These are phyloP conservation scores for Metschnikowia hibisci DNA, from an alignment of 805 yeast species.

Conservation along the genomic window DNA sequence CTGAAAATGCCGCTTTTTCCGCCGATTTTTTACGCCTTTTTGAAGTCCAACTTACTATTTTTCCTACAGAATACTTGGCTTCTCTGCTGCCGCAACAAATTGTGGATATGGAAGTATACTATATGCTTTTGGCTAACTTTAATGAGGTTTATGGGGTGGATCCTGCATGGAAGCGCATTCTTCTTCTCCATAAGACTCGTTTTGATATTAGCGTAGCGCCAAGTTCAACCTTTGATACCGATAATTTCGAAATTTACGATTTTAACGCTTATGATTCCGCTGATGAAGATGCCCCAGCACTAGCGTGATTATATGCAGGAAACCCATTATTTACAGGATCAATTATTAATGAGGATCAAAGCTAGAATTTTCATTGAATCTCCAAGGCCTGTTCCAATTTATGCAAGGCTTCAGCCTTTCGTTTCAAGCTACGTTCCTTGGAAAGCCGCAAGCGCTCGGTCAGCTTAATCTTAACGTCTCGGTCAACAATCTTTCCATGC, in stretches of 20 bases:
- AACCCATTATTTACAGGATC: neutral
- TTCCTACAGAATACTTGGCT: conserved; percentile 41
- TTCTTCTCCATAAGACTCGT: conserved; percentile 4
- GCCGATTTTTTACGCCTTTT: conserved; percentile 29
- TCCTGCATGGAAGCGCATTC: conserved; percentile 18
- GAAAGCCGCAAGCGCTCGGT: conserved; percentile 8
- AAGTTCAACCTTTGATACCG: conserved; percentile 9
- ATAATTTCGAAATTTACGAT: conserved; percentile 25
- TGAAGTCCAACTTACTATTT: conserved; percentile 32
- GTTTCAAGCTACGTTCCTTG: conserved; percentile 12
- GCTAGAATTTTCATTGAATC: no score
- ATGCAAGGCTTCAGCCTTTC: conserved; percentile 12
- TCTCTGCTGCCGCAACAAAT: conserved; percentile 16
- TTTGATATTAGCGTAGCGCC: conserved; percentile 3
- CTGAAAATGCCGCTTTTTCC: conserved; percentile 23
- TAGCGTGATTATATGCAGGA: conserved; percentile 9
- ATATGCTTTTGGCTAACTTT: conserved; percentile 21
- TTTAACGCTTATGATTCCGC: conserved; percentile 20
- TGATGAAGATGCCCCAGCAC: conserved; percentile 29
- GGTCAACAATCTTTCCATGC: conserved; percentile 27
- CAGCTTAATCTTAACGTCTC: conserved; percentile 21
- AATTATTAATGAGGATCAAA: no score
- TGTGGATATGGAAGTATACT: conserved; percentile 18
- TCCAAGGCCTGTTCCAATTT: conserved; percentile 2
- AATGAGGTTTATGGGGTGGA: conserved; percentile 7